Percentiles rank a stretch among this genome's conserved stretches.
Conservation (phyloP, 2,329 filamentous ascomycete genomes). For the Zarea fungicola region DNA sequence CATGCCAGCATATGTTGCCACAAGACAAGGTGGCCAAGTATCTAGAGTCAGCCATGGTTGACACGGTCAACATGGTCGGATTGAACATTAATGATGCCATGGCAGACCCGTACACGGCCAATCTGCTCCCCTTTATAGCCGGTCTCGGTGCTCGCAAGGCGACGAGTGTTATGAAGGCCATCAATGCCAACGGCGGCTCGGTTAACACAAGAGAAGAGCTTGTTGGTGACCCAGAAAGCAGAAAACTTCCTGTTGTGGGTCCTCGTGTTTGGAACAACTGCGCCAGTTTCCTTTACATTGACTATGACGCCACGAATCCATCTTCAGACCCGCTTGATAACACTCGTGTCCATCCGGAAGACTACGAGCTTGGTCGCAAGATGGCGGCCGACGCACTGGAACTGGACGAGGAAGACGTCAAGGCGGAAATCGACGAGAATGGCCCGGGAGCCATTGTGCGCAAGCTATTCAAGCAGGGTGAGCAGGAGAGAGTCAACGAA, state of each 20-base stretch:
- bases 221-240: constrained; percentile 78
- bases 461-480: constrained; percentile 90
- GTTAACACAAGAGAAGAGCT: constrained; percentile 82
- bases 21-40: constrained; percentile 81
- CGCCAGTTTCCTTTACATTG: constrained; percentile 88
- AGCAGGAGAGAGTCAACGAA: constrained; percentile 93
- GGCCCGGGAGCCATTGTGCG: constrained; percentile 86
- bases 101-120: constrained; percentile 73
- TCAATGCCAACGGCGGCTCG: constrained; percentile 83
- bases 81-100: constrained; percentile 94
- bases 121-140: constrained; percentile 83
- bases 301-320: constrained; percentile 76
- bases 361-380: constrained; percentile 96
- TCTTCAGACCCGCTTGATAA: constrained; percentile 91
- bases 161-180: constrained; percentile 65
- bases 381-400: constrained; percentile 97
- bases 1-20: constrained; percentile 81
- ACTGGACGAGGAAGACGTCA: constrained; percentile 95
- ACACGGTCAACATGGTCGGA: constrained; percentile 95
- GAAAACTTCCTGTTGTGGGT: constrained; percentile 73
- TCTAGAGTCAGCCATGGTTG: constrained; percentile 93
- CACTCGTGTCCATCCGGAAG: constrained; percentile 94
- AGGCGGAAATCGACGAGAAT: constrained; percentile 86
- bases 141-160: constrained; percentile 92
- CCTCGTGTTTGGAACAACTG: constrained; percentile 94